phyloP scores from a whole-genome alignment of 169 alveolate genomes.

The Cryptosporidium baileyi region DNA sequence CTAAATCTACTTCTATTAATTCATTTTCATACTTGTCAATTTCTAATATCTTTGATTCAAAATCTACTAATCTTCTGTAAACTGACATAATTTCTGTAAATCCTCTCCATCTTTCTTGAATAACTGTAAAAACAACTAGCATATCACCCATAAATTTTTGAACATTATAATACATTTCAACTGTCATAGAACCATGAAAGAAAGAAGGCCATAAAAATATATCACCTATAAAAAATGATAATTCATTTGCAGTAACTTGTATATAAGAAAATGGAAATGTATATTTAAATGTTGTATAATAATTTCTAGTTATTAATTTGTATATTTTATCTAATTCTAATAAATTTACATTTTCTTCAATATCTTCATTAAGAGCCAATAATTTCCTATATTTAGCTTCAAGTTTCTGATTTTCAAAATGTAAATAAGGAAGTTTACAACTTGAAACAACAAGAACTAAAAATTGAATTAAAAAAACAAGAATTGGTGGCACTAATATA shows the following conservation, averaged over 20 bases:
- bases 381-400: conserved; percentile 36
- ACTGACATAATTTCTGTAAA: conserved; percentile 57
- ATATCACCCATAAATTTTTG: conserved; percentile 11
- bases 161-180: conserved; percentile 17
- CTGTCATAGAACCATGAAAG: conserved; percentile 56
- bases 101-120: conserved; percentile 68
- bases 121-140: conserved; percentile 7
- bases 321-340: background rate
- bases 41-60: conserved; percentile 2
- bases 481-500: conserved; percentile 8
- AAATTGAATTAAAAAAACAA: conserved; percentile 28
- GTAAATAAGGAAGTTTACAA: conserved; percentile 38
- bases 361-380: conserved; percentile 42
- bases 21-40: background rate
- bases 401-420: conserved; percentile 57
- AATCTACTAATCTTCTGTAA: conserved; percentile 22
- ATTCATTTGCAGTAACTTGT: conserved; percentile 14
- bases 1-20: conserved; percentile 31
- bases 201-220: conserved; percentile 67
- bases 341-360: background rate
- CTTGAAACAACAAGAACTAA: conserved; percentile 20
- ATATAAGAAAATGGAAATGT: conserved; percentile 23
- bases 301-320: conserved; percentile 8
- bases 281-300: conserved; percentile 26
- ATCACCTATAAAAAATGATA: conserved; percentile 2